Conservation (phyloP, 257 asterid genomes). For the Solanum medicagineum region DNA sequence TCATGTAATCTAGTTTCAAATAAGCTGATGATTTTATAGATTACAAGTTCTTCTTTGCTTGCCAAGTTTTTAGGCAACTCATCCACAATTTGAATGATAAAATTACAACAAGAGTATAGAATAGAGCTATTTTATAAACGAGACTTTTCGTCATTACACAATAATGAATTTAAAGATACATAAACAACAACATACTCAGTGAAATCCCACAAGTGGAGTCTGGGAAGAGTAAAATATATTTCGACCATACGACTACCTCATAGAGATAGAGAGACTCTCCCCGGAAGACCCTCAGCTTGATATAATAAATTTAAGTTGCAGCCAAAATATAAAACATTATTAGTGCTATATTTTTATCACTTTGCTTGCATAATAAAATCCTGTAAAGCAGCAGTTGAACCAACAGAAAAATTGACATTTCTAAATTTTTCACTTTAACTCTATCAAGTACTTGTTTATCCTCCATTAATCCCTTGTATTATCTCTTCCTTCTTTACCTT, state of each 20-base stretch:
- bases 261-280: no score
- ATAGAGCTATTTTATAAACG: neutral
- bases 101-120: neutral
- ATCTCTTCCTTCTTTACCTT: constrained; percentile 36
- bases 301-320: no score
- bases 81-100: neutral
- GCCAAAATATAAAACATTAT: no score
- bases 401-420: constrained; percentile 30
- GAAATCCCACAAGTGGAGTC: no score
- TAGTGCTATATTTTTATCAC: neutral
- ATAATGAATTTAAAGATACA: no score
- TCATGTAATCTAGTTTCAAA: neutral
- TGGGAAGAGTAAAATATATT: no score
- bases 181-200: no score
- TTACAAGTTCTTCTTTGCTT: neutral
- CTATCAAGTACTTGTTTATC: constrained; percentile 33
- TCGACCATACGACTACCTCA: no score
- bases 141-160: no score
- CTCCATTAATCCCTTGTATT: constrained; percentile 32
- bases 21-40: neutral
- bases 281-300: no score
- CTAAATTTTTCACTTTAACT: constrained; percentile 21
- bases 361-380: neutral
- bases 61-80: neutral
- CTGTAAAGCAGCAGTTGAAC: constrained; percentile 9